Evolutionary conservation across 495 filamentous ascomycete species (phyloP).

Genomic region (Penicillium taxi): DNA sequence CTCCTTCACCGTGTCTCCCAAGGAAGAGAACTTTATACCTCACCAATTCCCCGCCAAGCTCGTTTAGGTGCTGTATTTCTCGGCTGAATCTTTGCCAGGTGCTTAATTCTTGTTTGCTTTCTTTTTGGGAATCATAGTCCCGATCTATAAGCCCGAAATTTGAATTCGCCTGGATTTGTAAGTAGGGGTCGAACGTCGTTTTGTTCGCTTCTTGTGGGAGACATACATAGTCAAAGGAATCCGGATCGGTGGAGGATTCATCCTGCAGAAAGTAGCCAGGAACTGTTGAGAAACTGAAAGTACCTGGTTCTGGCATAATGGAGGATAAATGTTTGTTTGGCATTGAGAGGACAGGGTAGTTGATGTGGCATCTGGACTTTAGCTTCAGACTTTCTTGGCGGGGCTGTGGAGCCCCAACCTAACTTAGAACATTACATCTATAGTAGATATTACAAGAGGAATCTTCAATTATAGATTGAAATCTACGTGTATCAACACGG

Average conservation of each 20-base stretch:
- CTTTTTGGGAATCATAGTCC: constrained; percentile 42
- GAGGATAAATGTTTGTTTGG: background rate
- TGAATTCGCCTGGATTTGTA: constrained; percentile 24
- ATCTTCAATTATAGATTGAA: too few species aligned
- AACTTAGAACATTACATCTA: too few species aligned
- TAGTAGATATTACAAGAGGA: too few species aligned
- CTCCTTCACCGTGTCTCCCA: constrained; percentile 66
- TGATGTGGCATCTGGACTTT: too few species aligned
- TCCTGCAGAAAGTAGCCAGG: constrained; percentile 68
- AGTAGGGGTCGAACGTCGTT: constrained; percentile 1
- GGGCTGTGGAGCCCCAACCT: too few species aligned
- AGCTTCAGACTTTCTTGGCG: too few species aligned
- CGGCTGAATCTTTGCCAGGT: constrained; percentile 58
- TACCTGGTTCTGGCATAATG: constrained; percentile 5
- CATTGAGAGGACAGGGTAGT: too few species aligned
- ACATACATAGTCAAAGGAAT: constrained; percentile 61
- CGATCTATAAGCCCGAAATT: constrained; percentile 62
- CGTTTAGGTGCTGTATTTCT: constrained; percentile 48
- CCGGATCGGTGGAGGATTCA: constrained; percentile 53
- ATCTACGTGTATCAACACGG: too few species aligned
- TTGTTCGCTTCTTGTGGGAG: background rate
- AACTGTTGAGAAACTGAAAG: constrained; percentile 40
- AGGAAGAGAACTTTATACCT: constrained; percentile 63
- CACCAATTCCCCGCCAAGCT: constrained; percentile 28
- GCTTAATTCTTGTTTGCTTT: constrained; percentile 11